These are phyloP conservation scores for Medicago ruthenica DNA, from an alignment of 306 rosid genomes.

Conservation along the genomic window DNA sequence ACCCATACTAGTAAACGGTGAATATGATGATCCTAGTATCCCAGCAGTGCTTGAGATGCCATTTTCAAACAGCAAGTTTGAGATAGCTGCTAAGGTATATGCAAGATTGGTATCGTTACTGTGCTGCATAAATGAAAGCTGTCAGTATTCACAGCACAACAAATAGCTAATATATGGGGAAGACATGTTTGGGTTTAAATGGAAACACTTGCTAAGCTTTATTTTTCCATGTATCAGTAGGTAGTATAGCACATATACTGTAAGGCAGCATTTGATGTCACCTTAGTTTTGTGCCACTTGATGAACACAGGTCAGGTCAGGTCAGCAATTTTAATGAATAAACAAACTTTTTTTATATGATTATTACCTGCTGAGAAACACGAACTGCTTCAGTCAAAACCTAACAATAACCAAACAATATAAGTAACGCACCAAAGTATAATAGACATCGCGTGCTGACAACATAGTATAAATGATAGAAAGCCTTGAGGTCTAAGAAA, in stretches of 20 bases:
- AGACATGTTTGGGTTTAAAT: conserved; percentile 33
- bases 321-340: conserved; percentile 3
- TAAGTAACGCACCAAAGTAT: conserved; percentile 20
- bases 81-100: conserved; percentile 89
- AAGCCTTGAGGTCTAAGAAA: conserved; percentile 14
- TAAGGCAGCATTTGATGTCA: conserved; percentile 33
- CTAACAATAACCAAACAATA: conserved; percentile 55
- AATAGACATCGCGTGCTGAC: conserved; percentile 3
- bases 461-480: conserved; percentile 16
- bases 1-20: conserved; percentile 85
- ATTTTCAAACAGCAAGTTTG: conserved; percentile 92
- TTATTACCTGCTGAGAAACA: conserved; percentile 90
- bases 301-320: conserved; percentile 9
- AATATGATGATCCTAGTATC: conserved; percentile 86
- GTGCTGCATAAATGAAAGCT: conserved; percentile 70
- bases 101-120: conserved; percentile 95
- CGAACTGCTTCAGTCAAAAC: conserved; percentile 96
- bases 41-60: conserved; percentile 90
- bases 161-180: conserved; percentile 28
- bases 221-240: conserved; percentile 11
- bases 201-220: conserved; percentile 19
- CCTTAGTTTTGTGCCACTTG: conserved; percentile 32
- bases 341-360: conserved; percentile 27
- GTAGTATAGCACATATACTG: conserved; percentile 24
- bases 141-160: conserved; percentile 41